Conservation (phyloP, 352 stramenopile species). For the Phytophthora megakarya region DNA sequence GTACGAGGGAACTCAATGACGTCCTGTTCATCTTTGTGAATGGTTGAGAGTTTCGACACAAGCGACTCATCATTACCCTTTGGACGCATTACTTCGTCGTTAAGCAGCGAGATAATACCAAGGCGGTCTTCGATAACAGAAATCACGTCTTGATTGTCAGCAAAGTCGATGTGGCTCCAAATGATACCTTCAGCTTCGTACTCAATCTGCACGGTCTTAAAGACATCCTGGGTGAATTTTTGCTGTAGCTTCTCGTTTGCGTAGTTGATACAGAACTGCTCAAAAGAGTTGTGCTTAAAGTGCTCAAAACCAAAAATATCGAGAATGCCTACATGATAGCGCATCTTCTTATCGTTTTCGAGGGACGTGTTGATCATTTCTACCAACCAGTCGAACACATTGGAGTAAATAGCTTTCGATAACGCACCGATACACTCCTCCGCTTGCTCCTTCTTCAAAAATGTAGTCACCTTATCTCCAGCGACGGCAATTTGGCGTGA, state of each 20-base stretch:
- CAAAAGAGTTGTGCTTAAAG: conserved; percentile 94
- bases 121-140: conserved; percentile 87
- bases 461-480: conserved; percentile 71
- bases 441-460: conserved; percentile 88
- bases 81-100: conserved; percentile 88
- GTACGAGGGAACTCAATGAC: conserved; percentile 82
- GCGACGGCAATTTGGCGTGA: conserved; percentile 82
- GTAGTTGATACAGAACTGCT: conserved; percentile 95
- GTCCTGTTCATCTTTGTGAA: conserved; percentile 79
- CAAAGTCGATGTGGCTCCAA: conserved; percentile 94
- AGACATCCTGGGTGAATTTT: conserved; percentile 91
- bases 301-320: conserved; percentile 96
- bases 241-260: conserved; percentile 94
- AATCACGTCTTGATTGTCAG: conserved; percentile 90
- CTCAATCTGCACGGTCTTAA: conserved; percentile 90
- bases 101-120: conserved; percentile 89
- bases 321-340: conserved; percentile 86
- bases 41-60: conserved; percentile 75
- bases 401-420: conserved; percentile 96
- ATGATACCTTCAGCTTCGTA: conserved; percentile 91
- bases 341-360: conserved; percentile 58
- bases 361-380: conserved; percentile 81
- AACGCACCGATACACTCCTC: conserved; percentile 93
- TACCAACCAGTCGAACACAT: conserved; percentile 97
- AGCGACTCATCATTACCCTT: conserved; percentile 88